phyloP scores from a whole-genome alignment of 2,329 filamentous ascomycete species.

The Colletotrichum endophyticum region DNA sequence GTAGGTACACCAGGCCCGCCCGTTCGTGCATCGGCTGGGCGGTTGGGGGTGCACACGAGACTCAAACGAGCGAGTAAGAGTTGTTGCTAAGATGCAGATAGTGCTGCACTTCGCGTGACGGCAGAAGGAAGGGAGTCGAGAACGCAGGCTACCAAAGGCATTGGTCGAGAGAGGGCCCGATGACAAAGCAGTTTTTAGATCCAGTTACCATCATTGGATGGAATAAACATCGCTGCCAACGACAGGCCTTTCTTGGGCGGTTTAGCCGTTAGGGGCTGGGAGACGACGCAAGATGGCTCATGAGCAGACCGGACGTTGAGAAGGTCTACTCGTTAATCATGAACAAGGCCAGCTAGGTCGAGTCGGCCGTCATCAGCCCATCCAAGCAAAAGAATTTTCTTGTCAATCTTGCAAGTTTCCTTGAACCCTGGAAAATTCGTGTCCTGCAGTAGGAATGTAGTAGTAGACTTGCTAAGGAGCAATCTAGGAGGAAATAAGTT shows the following conservation, averaged over 20 bases:
- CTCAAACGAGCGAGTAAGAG: background rate
- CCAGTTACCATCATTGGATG: background rate
- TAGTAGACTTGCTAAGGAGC: background rate
- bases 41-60: slow-evolving; percentile 2
- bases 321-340: background rate
- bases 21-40: slow-evolving; percentile 7
- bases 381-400: background rate
- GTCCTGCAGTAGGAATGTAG: background rate
- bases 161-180: background rate
- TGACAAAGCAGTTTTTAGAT: background rate
- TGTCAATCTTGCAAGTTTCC: background rate
- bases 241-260: background rate
- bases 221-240: background rate
- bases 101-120: background rate
- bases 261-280: background rate
- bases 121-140: background rate
- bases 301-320: background rate
- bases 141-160: background rate
- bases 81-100: background rate
- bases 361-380: background rate
- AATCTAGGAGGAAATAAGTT: background rate
- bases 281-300: background rate
- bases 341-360: background rate
- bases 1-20: background rate
- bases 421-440: background rate